A percentile compares a stretch with the other conserved stretches of the same genome.
These are phyloP conservation scores for Sordariomycetes sp. DNA, from an alignment of 2,329 filamentous ascomycete genomes.

Conservation along the genomic window DNA sequence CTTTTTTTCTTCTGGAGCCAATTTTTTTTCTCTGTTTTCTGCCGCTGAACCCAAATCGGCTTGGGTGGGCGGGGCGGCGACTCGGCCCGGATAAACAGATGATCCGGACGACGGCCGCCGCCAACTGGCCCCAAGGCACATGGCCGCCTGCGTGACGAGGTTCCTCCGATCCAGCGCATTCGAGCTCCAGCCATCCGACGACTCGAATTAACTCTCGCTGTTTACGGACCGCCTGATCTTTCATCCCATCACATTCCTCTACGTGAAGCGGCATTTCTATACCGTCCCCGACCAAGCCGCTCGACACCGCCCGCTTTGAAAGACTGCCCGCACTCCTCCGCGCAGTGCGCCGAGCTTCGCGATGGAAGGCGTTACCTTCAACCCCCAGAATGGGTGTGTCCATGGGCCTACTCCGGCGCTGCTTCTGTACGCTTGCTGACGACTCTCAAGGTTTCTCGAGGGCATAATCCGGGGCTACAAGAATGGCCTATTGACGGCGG, in stretches of 20 bases:
- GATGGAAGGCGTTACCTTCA: slow-evolving; percentile 92
- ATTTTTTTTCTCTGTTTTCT: slow-evolving; percentile 3
- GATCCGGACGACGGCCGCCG: background rate
- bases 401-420: background rate
- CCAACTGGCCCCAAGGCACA: background rate
- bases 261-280: background rate
- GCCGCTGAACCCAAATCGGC: background rate
- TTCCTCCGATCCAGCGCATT: background rate
- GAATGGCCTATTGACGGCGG: slow-evolving; percentile 77
- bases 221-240: background rate
- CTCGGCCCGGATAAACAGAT: background rate
- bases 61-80: slow-evolving; percentile 3
- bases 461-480: slow-evolving; percentile 95
- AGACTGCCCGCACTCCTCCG: background rate
- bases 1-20: background rate
- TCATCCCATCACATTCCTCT: background rate
- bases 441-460: slow-evolving; percentile 66
- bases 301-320: background rate
- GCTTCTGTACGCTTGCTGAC: slow-evolving; percentile 14
- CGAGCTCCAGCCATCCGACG: background rate
- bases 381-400: slow-evolving; percentile 22
- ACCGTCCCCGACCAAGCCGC: background rate
- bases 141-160: background rate
- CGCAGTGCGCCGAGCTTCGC: background rate
- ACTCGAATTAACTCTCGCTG: background rate